Conservation (phyloP, 2,329 filamentous ascomycete genomes). For the Akanthomyces lecanii region DNA sequence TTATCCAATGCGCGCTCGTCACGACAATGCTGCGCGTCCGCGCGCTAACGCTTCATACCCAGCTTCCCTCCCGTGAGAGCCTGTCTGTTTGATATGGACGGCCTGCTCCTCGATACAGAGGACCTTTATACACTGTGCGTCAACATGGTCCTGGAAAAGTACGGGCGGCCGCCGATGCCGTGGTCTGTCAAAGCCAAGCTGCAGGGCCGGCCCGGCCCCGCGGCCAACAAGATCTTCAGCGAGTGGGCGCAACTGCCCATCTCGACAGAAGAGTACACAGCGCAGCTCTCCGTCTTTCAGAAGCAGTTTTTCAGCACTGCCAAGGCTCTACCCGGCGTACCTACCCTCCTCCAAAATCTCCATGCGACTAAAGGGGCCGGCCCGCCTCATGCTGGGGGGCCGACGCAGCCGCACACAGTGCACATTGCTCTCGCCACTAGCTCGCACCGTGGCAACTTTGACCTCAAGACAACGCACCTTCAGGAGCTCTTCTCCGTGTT, state of each 20-base stretch:
- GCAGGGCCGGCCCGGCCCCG: constrained; percentile 53
- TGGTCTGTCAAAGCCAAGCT: constrained; percentile 93
- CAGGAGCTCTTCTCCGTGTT: constrained; percentile 61
- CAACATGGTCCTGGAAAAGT: constrained; percentile 74
- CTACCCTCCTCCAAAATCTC: constrained; percentile 60
- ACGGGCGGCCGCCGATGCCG: constrained; percentile 70
- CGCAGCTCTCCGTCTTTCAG: constrained; percentile 60
- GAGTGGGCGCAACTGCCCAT: constrained; percentile 87
- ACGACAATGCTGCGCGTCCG: background rate
- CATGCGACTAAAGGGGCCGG: constrained; percentile 34
- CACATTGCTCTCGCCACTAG: constrained; percentile 86
- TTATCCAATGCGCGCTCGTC: background rate
- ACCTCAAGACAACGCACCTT: constrained; percentile 67
- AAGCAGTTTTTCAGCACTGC: constrained; percentile 65
- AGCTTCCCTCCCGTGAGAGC: constrained; percentile 79
- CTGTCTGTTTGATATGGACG: constrained; percentile 98
- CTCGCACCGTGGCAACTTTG: constrained; percentile 66
- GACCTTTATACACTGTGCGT: constrained; percentile 81
- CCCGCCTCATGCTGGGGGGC: background rate
- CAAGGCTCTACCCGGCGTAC: constrained; percentile 75
- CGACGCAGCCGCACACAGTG: constrained; percentile 39
- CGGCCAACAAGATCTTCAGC: constrained; percentile 54
- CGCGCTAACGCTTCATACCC: constrained; percentile 12
- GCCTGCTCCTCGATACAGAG: constrained; percentile 89
- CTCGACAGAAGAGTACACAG: constrained; percentile 60